Evolutionary conservation across 176 grass and related monocot genomes (phyloP).

Genomic region (Rhynchospora breviuscula): DNA sequence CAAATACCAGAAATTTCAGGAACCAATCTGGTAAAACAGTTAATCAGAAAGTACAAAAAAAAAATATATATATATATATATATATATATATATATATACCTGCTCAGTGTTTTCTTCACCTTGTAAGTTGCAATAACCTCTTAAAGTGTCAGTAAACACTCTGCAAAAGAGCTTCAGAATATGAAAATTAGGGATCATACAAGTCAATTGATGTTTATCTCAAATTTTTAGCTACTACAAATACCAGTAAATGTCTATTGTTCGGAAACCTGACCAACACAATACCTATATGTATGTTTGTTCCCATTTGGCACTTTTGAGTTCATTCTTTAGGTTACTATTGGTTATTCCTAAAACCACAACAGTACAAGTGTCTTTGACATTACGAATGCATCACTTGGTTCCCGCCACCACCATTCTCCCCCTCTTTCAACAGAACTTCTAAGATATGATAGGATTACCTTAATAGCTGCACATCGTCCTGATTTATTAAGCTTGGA

Average conservation of each 20-base stretch:
- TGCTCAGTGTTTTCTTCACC: conserved; percentile 36
- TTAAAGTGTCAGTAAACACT: conserved; percentile 73
- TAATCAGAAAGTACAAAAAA: too few relatives aligned
- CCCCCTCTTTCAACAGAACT: not conserved
- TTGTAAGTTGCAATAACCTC: conserved; percentile 45
- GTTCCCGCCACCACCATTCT: not conserved
- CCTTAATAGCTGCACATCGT: conserved; percentile 85
- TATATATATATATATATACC: too few relatives aligned
- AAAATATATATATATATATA: too few relatives aligned
- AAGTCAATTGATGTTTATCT: not conserved
- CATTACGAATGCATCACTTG: not conserved
- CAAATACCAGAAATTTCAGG: not conserved
- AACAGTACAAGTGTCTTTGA: not conserved
- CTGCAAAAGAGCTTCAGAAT: conserved; percentile 37
- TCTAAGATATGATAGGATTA: conserved; percentile 32
- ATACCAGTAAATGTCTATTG: not conserved
- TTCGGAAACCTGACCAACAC: not conserved
- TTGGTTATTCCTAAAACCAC: not conserved
- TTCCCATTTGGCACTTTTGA: not conserved
- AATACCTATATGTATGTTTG: not conserved
- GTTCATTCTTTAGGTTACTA: not conserved
- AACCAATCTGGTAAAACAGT: not conserved
- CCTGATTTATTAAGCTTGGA: conserved; percentile 71
- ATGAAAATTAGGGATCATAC: conserved; percentile 15
- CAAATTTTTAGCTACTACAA: not conserved